Conservation (phyloP, 768 basidiomycete genomes). For the Amanita subjunquillea region DNA sequence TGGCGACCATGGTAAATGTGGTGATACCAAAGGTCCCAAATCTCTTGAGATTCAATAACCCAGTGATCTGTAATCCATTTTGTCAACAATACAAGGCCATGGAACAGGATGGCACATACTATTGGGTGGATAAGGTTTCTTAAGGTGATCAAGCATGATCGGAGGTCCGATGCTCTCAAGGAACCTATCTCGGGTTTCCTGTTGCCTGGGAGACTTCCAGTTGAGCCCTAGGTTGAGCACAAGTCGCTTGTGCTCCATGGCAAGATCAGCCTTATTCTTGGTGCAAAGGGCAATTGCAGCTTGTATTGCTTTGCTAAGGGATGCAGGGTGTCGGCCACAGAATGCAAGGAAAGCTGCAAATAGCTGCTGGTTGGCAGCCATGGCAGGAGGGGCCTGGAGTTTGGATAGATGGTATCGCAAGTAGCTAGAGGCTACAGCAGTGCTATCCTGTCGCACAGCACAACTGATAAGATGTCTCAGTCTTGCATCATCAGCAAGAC, state of each 20-base stretch:
- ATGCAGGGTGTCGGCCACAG: neutral
- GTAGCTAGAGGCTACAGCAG: too few relatives aligned
- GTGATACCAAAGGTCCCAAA: neutral
- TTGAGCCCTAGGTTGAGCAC: neutral
- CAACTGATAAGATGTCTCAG: too few relatives aligned
- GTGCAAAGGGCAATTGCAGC: neutral
- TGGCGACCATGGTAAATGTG: neutral
- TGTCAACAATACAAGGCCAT: neutral
- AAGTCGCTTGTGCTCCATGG: neutral
- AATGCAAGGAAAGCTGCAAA: neutral
- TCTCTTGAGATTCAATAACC: neutral
- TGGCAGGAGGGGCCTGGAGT: slow-evolving; percentile 1
- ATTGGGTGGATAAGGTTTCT: neutral
- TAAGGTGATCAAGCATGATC: neutral
- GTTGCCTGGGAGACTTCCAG: neutral
- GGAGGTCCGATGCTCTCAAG: neutral
- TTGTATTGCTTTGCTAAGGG: neutral
- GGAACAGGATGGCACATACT: neutral
- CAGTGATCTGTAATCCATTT: neutral
- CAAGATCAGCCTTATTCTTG: neutral
- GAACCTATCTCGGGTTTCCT: neutral
- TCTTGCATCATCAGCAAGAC: too few relatives aligned
- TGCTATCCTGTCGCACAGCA: too few relatives aligned
- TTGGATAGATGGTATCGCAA: too few relatives aligned
- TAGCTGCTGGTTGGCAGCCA: neutral